A percentile compares a stretch with the other conserved stretches of the same genome.
These are phyloP conservation scores for Umbelopsis sp. DNA, from an alignment of 371 early-diverging fungal species.

Conservation along the genomic window DNA sequence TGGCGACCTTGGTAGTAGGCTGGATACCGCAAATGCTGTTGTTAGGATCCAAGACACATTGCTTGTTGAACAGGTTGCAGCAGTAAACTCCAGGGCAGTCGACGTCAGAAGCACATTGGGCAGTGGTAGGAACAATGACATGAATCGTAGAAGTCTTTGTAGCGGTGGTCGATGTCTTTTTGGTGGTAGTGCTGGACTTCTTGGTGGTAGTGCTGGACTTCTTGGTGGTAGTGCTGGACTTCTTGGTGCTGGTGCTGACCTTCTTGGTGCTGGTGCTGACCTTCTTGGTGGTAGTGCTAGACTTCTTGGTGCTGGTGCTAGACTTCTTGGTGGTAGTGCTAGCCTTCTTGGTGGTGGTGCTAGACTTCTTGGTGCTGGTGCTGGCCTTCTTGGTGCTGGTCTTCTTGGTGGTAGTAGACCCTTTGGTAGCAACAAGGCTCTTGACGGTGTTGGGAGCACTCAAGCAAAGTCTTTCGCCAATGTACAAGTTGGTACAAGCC, in stretches of 20 bases:
- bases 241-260: neutral
- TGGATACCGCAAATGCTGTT: constrained; percentile 9
- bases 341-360: constrained; percentile 18
- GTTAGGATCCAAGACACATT: constrained; percentile 19
- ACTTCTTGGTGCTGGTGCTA: neutral
- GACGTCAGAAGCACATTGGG: constrained; percentile 15
- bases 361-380: neutral
- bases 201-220: constrained; percentile 13
- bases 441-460: constrained; percentile 14
- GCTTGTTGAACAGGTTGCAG: constrained; percentile 23
- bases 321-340: constrained; percentile 3
- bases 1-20: constrained; percentile 15
- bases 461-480: constrained; percentile 29
- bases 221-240: neutral
- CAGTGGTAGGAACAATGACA: constrained; percentile 20
- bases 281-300: constrained; percentile 7
- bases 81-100: constrained; percentile 23
- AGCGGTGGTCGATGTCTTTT: neutral
- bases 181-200: constrained; percentile 7
- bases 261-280: neutral
- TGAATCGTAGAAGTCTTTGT: constrained; percentile 14
- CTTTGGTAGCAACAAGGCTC: constrained; percentile 2
- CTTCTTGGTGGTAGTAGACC: constrained; percentile 6
- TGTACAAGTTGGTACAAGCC: constrained; percentile 30
- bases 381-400: neutral